Evolutionary conservation across 2,329 filamentous ascomycete species (phyloP), one percentile per base, ranked within the genome.

Genomic region (Fusarium mangiferae): DNA sequence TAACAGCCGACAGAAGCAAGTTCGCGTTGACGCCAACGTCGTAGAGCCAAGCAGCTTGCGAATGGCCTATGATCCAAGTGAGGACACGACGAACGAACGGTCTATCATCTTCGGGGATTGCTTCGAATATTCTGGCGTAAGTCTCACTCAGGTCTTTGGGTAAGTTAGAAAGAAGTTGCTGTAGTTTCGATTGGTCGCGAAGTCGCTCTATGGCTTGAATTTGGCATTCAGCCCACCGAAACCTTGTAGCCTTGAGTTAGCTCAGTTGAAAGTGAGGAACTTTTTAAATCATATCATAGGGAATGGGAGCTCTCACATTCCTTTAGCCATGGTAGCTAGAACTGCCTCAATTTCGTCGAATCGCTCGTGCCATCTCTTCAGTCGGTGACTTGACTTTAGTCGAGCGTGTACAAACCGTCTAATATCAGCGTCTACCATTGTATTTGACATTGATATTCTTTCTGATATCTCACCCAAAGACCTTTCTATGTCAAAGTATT

Each of bases 221-320:
- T 38, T 54, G 33, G 2, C 24, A 38, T 17, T 54, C 33, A 17
- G 24, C 33, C 33, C 49, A 38, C 1, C 35, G 49, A 28, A 54
- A 54, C 24, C 49, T 54, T 12, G 4, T 6, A 17, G 3, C 2
- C 3, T 22, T 2, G 1, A 54, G 24, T 38, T 38, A 52, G 33
- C 17, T 11, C 8, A 35, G 12, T 3, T 15, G 6, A 5, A 36
- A 10, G 12, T 5, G 7, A 7, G 12, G 3, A 10, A 1, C 0
- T 7, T 24, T 1, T 8, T 35, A 4, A 7, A 24, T 1, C 8
- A 9, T 10, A 15, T 17, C 45, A 8, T 10, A 7, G 4, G 1
- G 12, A 30, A n/a, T 5, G 20, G 14, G 15, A 9, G 1, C 3
- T 12, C 49, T 38, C n/a, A 54, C 49, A 38, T 54, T 54, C 33